A percentile compares a stretch with the other conserved stretches of the same genome.
phyloP scores from a whole-genome alignment of 345 rosid genomes.

The Ceriops zippeliana region DNA sequence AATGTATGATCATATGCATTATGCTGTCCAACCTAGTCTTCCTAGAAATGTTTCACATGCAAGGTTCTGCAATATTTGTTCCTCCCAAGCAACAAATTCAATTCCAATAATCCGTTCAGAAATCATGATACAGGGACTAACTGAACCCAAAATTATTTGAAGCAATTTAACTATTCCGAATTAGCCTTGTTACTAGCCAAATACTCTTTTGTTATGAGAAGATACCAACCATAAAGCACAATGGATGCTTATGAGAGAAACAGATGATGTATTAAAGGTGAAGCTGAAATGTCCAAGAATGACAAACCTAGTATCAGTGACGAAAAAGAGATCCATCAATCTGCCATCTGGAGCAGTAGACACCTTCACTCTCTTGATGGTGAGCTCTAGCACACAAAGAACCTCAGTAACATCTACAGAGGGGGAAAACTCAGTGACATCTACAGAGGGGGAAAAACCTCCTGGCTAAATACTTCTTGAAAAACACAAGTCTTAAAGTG shows the following conservation, averaged over 20 bases:
- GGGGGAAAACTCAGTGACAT: slow-evolving; percentile 37
- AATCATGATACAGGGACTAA: not conserved
- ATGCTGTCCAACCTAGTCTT: too few species aligned
- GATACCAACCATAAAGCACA: not conserved
- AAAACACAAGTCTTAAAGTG: not conserved
- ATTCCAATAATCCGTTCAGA: too few species aligned
- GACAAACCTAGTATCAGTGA: slow-evolving; percentile 65
- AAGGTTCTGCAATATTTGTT: too few species aligned
- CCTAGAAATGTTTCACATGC: too few species aligned
- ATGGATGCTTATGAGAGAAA: not conserved
- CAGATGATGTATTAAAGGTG: not conserved
- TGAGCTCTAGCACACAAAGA: slow-evolving; percentile 62
- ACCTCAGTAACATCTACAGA: slow-evolving; percentile 56
- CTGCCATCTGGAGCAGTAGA: slow-evolving; percentile 69
- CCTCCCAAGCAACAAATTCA: too few species aligned
- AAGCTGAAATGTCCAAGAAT: slow-evolving; percentile 12
- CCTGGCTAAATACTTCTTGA: not conserved
- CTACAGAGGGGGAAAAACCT: slow-evolving; percentile 21
- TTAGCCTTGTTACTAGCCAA: slow-evolving; percentile 5
- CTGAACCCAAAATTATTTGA: not conserved
- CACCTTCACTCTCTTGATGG: slow-evolving; percentile 61
- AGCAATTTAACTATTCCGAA: not conserved
- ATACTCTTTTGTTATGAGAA: not conserved
- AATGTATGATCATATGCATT: too few species aligned
- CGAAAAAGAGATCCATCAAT: slow-evolving; percentile 64